Base-by-base conservation (phyloP, 208 protist species). In the Lotmaria passim region DNA sequence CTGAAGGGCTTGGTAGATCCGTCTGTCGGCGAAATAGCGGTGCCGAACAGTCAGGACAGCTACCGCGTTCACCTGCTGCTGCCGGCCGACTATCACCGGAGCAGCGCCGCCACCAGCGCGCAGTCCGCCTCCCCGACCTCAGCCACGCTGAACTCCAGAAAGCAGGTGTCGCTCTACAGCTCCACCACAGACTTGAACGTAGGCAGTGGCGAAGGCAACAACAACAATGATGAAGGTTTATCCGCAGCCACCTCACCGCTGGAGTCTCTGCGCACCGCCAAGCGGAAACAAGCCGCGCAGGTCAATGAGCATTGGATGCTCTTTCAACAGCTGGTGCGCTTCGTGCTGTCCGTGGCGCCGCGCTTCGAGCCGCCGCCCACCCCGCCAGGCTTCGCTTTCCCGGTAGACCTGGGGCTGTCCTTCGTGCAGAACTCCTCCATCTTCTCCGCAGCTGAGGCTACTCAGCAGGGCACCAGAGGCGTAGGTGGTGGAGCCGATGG, bases 251-350 rank as follows among this genome's bases (percentile, higher is more conserved):
- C 73, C n/a, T 56, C 62, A 0, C 51, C 73, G 34, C 43, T 64
- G 31, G 72, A 78, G 14, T 39, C 34, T 1, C 41, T 63, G 73
- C 50, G 44, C n/a, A 60, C 38, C 12, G 51, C 68, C 0, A 72
- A 73, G 53, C 62, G 53, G 39, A 52, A 56, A 69, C 79, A 79
- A 55, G 76, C 75, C 1, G 75, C 73, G 31, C 73, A 83, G 59
- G 58, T 79, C 34, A 76, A 53, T 36, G 69, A 75, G 28, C 61
- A 57, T 17, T 83, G 77, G 77, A 23, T 61, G 43, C 57, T 75
- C 5, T 89, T 86, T 69, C 53, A 79, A 62, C 70, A 89, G 43
- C 73, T 89, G 21, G 71, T 77, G 26, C 70, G 59, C 36, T 81
- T 86, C 31, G 69, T 85, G 14, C 58, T 70, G 8, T 85, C 83